Evolutionary conservation across 2,329 filamentous ascomycete species (phyloP), one percentile per base, ranked within the genome.

Genomic region (Hypoxylon sp.): DNA sequence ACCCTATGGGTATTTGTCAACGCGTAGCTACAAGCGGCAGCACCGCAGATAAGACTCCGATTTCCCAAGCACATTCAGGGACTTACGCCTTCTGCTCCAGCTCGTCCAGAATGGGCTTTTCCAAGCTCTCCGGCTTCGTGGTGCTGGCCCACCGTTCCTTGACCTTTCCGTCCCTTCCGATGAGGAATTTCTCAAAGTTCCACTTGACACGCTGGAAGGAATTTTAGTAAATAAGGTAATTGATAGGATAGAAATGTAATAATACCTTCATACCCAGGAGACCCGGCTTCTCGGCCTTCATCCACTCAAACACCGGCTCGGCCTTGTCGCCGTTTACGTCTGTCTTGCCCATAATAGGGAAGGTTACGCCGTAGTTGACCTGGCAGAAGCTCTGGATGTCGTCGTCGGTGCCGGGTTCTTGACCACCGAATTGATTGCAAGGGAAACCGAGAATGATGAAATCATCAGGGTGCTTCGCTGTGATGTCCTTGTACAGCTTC

Each of bases 181-280:
- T 84, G 69, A 99, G 83, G 82, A 97, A 99, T 88, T 99, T 99
- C 81, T 99, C 96, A 84, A 98, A 99, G 83, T 99, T 99, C 96
- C 96, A 99, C 91, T 98, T 97, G 75, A 99, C 85, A 68, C 90
- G 82, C 90, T n/a, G n/a, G n/a, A n/a, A n/a, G n/a, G n/a, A n/a
- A n/a, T n/a, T n/a, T n/a, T n/a, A n/a, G n/a, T n/a, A n/a, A n/a
- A n/a, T n/a, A n/a, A n/a, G n/a, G n/a, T n/a, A n/a, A n/a, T n/a
- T n/a, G n/a, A n/a, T n/a, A n/a, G n/a, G n/a, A n/a, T n/a, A n/a
- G n/a, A n/a, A n/a, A n/a, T n/a, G n/a, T n/a, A n/a, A n/a, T n/a
- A n/a, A n/a, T n/a, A n/a, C n/a, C n/a, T 96, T 95, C 76, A 98
- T 79, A 19, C 96, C 96, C 82, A 98, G 82, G 60, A 97, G 76